Conservation (phyloP, 495 filamentous ascomycete species). For the Aspergillus mulundensis region DNA sequence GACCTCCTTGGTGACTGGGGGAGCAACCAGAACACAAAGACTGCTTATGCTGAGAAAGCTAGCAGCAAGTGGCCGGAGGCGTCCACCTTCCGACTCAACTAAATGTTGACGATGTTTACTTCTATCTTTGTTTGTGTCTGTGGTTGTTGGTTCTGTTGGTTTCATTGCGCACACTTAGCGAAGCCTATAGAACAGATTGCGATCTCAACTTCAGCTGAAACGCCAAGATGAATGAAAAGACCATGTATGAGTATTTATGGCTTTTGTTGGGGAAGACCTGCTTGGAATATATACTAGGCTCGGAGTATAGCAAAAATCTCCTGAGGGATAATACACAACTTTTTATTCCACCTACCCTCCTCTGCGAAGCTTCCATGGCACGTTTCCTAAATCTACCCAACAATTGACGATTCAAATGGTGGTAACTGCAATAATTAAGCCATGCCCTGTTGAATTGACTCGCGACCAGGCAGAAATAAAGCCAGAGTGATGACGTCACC, state of each 20-base stretch:
- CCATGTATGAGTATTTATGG: constrained; percentile 6
- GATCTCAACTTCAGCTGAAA: not conserved
- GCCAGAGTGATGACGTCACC: not conserved
- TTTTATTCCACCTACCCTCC: not conserved
- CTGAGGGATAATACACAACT: not conserved
- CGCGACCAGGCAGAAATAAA: not conserved
- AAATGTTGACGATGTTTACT: constrained; percentile 1
- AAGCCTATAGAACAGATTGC: constrained; percentile 3
- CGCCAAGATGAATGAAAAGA: not conserved
- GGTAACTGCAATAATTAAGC: not conserved
- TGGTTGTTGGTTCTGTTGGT: constrained; percentile 1
- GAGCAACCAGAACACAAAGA: constrained; percentile 43
- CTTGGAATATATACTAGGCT: constrained; percentile 4
- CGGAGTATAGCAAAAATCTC: not conserved
- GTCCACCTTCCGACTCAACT: constrained; percentile 48
- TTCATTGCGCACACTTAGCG: constrained; percentile 1
- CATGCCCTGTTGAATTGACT: not conserved
- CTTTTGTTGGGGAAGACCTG: not conserved
- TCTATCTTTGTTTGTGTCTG: constrained; percentile 1
- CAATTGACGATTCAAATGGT: not conserved
- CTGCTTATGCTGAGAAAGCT: constrained; percentile 61
- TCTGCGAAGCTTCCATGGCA: not conserved
- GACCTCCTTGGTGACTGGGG: constrained; percentile 59
- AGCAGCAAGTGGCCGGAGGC: constrained; percentile 69
- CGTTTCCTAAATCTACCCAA: not conserved